A percentile compares a stretch with the other conserved stretches of the same genome.
Evolutionary conservation across 352 stramenopile genomes (phyloP).

Genomic region (Globisporangium rhizosaccharum): DNA sequence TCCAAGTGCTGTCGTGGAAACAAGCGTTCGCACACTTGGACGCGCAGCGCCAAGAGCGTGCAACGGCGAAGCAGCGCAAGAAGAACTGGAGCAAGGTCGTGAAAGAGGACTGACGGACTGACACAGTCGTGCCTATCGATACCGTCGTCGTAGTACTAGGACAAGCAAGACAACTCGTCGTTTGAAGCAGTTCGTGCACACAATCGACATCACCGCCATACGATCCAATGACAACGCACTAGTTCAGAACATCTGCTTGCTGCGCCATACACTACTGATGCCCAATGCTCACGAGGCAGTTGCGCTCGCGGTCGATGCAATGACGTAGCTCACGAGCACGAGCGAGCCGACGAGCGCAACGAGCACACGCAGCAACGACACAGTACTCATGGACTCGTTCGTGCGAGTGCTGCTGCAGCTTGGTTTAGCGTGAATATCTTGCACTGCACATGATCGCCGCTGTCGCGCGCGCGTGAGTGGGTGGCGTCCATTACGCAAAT

Average conservation of each 20-base stretch:
- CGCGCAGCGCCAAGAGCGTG: conserved; percentile 12
- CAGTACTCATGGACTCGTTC: conserved; percentile 12
- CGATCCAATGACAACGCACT: too few relatives aligned
- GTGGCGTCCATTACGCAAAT: conserved; percentile 23
- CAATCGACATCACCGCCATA: too few relatives aligned
- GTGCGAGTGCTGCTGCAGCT: not conserved
- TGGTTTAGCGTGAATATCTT: not conserved
- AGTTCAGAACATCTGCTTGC: too few relatives aligned
- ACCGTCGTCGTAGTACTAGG: not conserved
- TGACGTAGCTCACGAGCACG: conserved; percentile 35
- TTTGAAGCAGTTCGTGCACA: too few relatives aligned
- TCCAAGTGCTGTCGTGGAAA: conserved; percentile 47
- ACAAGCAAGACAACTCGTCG: not conserved
- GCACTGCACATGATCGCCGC: not conserved
- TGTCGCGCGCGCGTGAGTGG: conserved; percentile 6
- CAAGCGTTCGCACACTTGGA: conserved; percentile 44
- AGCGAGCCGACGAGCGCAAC: conserved; percentile 26
- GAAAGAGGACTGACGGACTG: conserved; percentile 10
- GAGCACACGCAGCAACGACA: conserved; percentile 20
- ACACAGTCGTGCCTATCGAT: not conserved
- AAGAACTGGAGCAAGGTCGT: conserved; percentile 17
- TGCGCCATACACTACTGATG: not conserved
- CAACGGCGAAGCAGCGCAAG: conserved; percentile 16
- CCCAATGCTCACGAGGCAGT: conserved; percentile 4
- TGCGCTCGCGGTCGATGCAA: conserved; percentile 29